Evolutionary conservation across 148 eudicot genomes (phyloP), one percentile per base, ranked within the genome.

Genomic region (Vaccinium myrtillus): DNA sequence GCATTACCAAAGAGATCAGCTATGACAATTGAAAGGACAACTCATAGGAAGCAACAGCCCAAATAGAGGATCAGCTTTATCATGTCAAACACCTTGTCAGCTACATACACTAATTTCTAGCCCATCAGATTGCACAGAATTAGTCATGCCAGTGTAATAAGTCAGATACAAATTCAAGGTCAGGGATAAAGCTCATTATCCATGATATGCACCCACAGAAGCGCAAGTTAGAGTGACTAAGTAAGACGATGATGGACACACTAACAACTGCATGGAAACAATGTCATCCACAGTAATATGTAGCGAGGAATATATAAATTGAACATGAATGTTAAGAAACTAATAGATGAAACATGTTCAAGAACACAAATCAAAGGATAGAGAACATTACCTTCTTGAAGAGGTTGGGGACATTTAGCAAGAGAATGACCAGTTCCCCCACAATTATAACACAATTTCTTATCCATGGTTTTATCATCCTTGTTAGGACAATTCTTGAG

Each of bases 381-480:
- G 54, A 82, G 78, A 11, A 77, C 1, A 75, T 39, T 92, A 96
- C 99, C 99, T 83, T 93, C 93, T 90, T 93, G 89, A 87, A 88
- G 85, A 80, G 98, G 99, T 10, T 85, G 88, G 2, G 91, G 89
- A 85, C 99, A 96, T 27, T 84, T 83, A 59, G 89, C 90, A 23
- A 96, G 88, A 65, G 99, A 92, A 82, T 96, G 99, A 32, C 92
- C 92, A 77, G 82, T 89, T 88, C 90, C 93, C 83, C 99, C 99
- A 84, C 99, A 96, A 86, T 96, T 96, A 82, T 96, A 96, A 79
- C 99, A 96, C 87, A 94, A 70, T 83, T 90, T 96, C 85, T 87
- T 88, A 70, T 93, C 98, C 70, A 76, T 75, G 13, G 87, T 85
- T 74, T 92, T 94, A 14, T 90, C 94, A 56, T 63, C 87, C 89